Percentiles rank a stretch among this genome's conserved stretches.
phyloP scores from a whole-genome alignment of 176 grass and related monocot genomes.

The Carex littledalei region DNA sequence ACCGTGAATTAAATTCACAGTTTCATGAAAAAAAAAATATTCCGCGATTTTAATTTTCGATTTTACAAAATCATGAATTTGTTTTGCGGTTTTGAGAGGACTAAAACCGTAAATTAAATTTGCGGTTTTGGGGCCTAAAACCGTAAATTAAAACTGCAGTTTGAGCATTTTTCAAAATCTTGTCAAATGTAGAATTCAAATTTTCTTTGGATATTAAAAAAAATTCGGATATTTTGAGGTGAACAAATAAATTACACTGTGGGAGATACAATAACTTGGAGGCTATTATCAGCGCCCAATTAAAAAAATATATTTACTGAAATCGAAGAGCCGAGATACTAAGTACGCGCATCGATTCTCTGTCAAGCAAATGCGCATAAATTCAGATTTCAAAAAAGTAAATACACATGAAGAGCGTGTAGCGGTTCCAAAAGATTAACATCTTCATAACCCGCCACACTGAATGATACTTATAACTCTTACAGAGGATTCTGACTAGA shows the following conservation, averaged over 20 bases:
- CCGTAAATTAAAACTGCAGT: too few relatives aligned
- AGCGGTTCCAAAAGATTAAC: background rate
- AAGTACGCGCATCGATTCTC: background rate
- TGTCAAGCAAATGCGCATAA: background rate
- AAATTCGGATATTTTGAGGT: background rate
- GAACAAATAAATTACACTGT: background rate
- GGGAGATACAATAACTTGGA: background rate
- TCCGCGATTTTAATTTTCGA: too few relatives aligned
- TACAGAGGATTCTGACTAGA: background rate
- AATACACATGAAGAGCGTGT: background rate
- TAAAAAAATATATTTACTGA: background rate
- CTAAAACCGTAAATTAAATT: too few relatives aligned
- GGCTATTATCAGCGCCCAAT: background rate
- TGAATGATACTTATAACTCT: rapidly evolving
- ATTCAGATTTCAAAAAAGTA: background rate
- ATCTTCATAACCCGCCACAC: background rate
- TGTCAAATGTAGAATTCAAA: too few relatives aligned
- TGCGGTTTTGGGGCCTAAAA: too few relatives aligned
- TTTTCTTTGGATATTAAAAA: too few relatives aligned
- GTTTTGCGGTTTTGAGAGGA: too few relatives aligned
- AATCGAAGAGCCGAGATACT: background rate
- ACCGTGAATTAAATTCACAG: too few relatives aligned
- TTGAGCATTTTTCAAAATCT: too few relatives aligned
- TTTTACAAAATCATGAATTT: too few relatives aligned
- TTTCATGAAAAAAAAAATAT: too few relatives aligned